A percentile compares a stretch with the other conserved stretches of the same genome.
phyloP scores from a whole-genome alignment of 129 eudicot species.

The Helianthus tuberosus region DNA sequence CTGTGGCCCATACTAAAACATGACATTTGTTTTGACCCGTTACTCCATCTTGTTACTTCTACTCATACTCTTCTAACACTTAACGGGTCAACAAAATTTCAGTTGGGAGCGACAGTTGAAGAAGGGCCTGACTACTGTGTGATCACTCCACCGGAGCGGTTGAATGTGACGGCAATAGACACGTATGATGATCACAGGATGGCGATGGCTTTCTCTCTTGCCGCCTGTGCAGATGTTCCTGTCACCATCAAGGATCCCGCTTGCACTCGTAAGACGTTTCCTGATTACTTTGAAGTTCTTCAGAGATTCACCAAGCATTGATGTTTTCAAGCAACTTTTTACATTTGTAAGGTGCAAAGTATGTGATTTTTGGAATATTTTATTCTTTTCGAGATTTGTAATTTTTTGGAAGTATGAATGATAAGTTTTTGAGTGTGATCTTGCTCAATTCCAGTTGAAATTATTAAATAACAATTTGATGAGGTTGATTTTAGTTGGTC shows the following conservation, averaged over 20 bases:
- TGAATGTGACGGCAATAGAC: slow-evolving; percentile 73
- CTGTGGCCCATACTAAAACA: neutral
- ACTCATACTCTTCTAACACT: neutral
- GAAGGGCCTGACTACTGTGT: slow-evolving; percentile 96
- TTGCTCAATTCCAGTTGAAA: slow-evolving; percentile 8
- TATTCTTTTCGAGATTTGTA: slow-evolving; percentile 17
- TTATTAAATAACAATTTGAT: too few relatives aligned
- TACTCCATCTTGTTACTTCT: neutral
- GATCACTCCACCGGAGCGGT: slow-evolving; percentile 90
- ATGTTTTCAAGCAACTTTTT: slow-evolving; percentile 15
- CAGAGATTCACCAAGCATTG: slow-evolving; percentile 65
- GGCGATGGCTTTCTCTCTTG: slow-evolving; percentile 99
- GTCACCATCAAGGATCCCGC: slow-evolving; percentile 93
- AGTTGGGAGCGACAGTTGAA: slow-evolving; percentile 97
- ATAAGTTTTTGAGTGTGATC: slow-evolving; percentile 18
- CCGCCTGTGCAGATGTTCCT: slow-evolving; percentile 94
- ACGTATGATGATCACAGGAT: slow-evolving; percentile 94
- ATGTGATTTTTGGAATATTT: slow-evolving; percentile 22
- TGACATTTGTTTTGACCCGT: neutral
- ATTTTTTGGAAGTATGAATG: slow-evolving; percentile 13
- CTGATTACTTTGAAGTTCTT: slow-evolving; percentile 93
- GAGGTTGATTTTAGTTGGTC: too few relatives aligned
- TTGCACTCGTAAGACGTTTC: slow-evolving; percentile 95
- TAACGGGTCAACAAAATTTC: slow-evolving; percentile 12
- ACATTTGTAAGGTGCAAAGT: slow-evolving; percentile 24